These are phyloP conservation scores for Myriosclerotinia duriaeana DNA, from an alignment of 2,329 filamentous ascomycete species.

Conservation along the genomic window DNA sequence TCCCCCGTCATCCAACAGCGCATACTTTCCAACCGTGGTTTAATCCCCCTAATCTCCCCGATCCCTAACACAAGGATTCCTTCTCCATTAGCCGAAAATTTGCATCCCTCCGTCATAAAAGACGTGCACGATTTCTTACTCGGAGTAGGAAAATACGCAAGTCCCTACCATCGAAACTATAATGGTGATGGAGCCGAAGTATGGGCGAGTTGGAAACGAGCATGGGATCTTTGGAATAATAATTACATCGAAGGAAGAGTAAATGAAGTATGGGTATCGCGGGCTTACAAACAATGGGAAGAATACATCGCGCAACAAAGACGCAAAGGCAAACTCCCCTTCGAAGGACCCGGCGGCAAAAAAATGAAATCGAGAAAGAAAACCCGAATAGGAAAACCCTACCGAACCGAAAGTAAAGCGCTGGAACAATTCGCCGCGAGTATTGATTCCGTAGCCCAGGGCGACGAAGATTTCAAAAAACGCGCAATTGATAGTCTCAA, in stretches of 20 bases:
- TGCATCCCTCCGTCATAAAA: constrained; percentile 28
- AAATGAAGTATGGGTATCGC: constrained; percentile 30
- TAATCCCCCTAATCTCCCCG: constrained; percentile 26
- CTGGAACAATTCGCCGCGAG: background rate
- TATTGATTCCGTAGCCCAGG: background rate
- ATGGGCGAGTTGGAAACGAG: constrained; percentile 38
- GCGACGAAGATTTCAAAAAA: background rate
- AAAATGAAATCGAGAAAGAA: background rate
- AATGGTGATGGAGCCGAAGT: constrained; percentile 30
- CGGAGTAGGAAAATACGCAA: background rate
- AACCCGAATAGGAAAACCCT: constrained; percentile 12
- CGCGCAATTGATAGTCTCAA: background rate
- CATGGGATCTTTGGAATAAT: constrained; percentile 40
- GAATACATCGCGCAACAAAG: constrained; percentile 19
- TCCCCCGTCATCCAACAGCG: constrained; percentile 25
- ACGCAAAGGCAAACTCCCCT: constrained; percentile 14
- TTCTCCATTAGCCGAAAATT: constrained; percentile 30
- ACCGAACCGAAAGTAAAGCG: constrained; percentile 5
- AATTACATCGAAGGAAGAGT: constrained; percentile 37
- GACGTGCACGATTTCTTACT: constrained; percentile 23
- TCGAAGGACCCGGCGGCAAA: background rate
- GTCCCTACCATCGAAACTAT: background rate
- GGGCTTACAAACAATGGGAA: constrained; percentile 25
- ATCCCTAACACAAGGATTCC: constrained; percentile 30
- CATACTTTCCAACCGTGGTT: background rate